A percentile compares a stretch with the other conserved stretches of the same genome.
Evolutionary conservation across 2,329 filamentous ascomycete genomes (phyloP).

Genomic region (Aaosphaeria arxii): DNA sequence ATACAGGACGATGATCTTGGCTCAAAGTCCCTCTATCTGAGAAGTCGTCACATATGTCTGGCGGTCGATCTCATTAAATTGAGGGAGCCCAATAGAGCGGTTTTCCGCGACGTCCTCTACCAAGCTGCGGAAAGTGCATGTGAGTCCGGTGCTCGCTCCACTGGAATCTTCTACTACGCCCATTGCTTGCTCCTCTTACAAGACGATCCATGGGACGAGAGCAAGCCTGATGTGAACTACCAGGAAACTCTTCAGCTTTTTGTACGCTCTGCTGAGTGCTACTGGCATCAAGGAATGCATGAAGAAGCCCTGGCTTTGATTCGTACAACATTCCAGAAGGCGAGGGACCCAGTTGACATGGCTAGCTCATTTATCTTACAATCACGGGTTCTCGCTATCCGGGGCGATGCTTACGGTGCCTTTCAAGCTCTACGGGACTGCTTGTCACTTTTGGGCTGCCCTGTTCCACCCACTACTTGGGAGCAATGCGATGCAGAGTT

Average conservation of each 20-base stretch:
- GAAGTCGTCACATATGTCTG: conserved; percentile 78
- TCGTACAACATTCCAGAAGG: conserved; percentile 65
- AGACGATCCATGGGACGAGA: conserved; percentile 71
- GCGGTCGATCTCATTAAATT: conserved; percentile 71
- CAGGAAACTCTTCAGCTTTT: conserved; percentile 74
- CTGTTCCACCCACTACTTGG: conserved; percentile 64
- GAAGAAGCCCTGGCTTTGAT: conserved; percentile 67
- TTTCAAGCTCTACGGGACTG: conserved; percentile 70
- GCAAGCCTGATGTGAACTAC: conserved; percentile 70
- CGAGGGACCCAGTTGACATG: conserved; percentile 72
- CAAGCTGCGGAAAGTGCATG: conserved; percentile 75
- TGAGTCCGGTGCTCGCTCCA: conserved; percentile 78
- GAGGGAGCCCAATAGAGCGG: conserved; percentile 57
- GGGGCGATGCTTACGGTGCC: conserved; percentile 67
- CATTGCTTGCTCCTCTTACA: conserved; percentile 78
- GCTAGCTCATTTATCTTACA: conserved; percentile 80
- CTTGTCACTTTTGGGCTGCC: conserved; percentile 62
- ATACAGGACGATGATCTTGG: conserved; percentile 52
- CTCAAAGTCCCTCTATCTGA: conserved; percentile 60
- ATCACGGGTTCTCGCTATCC: conserved; percentile 73
- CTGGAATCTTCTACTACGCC: conserved; percentile 78
- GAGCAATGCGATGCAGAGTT: conserved; percentile 78
- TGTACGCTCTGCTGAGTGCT: conserved; percentile 77
- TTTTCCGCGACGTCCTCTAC: conserved; percentile 73
- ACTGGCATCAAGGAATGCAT: conserved; percentile 73